phyloP scores from a whole-genome alignment of 2,329 filamentous ascomycete genomes.

The Taxawa tesnikishii region DNA sequence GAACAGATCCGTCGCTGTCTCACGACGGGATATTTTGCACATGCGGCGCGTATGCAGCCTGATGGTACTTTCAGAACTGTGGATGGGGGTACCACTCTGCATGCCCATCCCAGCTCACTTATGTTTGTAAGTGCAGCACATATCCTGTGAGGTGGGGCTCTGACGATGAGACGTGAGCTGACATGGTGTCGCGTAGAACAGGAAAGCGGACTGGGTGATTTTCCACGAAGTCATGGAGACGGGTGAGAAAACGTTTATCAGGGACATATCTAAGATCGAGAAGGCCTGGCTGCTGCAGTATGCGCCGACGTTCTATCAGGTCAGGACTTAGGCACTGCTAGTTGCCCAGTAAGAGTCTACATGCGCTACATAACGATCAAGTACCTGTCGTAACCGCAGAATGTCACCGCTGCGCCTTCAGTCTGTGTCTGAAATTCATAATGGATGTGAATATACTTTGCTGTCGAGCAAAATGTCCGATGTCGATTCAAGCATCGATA shows the following conservation, averaged over 20 bases:
- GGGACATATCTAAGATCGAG: slow-evolving; percentile 86
- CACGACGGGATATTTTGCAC: slow-evolving; percentile 81
- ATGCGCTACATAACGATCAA: too few species aligned
- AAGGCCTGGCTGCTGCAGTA: slow-evolving; percentile 88
- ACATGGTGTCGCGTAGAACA: slow-evolving; percentile 40
- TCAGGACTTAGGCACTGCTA: slow-evolving; percentile 22
- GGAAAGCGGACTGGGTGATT: slow-evolving; percentile 91
- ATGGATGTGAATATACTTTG: too few species aligned
- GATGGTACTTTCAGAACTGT: slow-evolving; percentile 84
- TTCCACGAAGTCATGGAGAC: slow-evolving; percentile 92
- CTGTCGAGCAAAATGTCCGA: too few species aligned
- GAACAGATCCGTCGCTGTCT: slow-evolving; percentile 77
- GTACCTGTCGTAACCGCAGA: too few species aligned
- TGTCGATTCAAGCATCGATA: too few species aligned
- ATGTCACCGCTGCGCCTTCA: too few species aligned
- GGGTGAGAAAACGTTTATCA: slow-evolving; percentile 74
- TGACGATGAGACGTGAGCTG: background rate
- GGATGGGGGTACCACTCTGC: slow-evolving; percentile 62
- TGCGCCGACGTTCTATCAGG: slow-evolving; percentile 68
- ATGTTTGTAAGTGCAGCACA: slow-evolving; percentile 68
- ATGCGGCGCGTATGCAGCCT: slow-evolving; percentile 85
- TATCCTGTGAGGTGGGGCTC: too few species aligned
- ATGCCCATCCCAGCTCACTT: slow-evolving; percentile 83
- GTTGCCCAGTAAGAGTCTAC: background rate
- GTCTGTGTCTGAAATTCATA: too few species aligned